Base-by-base conservation (phyloP, 2,329 filamentous ascomycete genomes). In the Dendryphion nanum region DNA sequence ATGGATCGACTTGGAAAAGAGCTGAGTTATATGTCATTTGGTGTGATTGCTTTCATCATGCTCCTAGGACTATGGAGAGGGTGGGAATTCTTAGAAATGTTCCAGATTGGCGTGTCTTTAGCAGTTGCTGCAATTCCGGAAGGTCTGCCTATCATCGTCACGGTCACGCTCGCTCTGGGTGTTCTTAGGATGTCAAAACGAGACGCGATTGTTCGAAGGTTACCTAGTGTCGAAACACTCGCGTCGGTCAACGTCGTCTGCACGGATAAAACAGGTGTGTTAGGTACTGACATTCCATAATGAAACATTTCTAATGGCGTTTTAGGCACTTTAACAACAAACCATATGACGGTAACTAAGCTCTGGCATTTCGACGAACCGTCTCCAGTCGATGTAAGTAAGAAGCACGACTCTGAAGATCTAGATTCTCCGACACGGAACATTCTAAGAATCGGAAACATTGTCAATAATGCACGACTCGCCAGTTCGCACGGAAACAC, bases 201-300 rank as follows among this genome's bases (percentile, higher is more conserved):
- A 54, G 88, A 95, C 62, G 93, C 93, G 6, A 98, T 98, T 63
- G 91, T 98, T 43, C 85, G 93, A 51, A 85, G 87, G 59, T 85
- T 98, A 69, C 94, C 94, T 16, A 97, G 93, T 66, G 94, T 98
- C 6, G 93, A 98, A 65, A 98, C 93, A 1, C 72, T 98, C 4
- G 94, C 94, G 6, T 96, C 90, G n/a, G 93, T 98, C 42, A 98
- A 97, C 57, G 90, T 98, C n/a, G 89, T 98, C 5, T 98, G 94
- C 71, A 96, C 89, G 51, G 93, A 98, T 73, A 98, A 98, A 71
- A 98, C 93, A 30, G 89, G 81, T 81, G 68, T 44, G 18, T 17
- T 14, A 15, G 10, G 10, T 7, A 33, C 18, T 30, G 29, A 16
- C 18, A 14, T 28, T 18, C 40, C 37, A 6, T 45, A 46, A 26